Base-by-base conservation (phyloP, 2,329 filamentous ascomycete species). In the Chaetomium olivaceum region DNA sequence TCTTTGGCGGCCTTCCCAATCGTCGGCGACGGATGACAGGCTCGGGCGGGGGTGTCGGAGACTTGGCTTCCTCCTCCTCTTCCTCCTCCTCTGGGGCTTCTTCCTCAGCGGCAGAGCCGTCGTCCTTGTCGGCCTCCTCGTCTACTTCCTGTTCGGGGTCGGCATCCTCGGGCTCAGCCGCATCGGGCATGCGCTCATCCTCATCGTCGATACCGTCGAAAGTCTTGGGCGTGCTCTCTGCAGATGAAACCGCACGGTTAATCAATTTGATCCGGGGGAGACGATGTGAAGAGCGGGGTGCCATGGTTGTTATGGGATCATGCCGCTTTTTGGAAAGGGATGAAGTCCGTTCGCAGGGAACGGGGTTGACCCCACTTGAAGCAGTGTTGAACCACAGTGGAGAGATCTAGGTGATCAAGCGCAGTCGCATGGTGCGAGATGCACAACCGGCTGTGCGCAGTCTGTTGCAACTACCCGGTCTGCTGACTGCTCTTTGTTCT, bases 1-100 rank as follows among this genome's bases (percentile, higher is more conserved):
- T 93, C 83, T 95, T 96, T 0, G 92, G 91, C 2, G 92, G 92
- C 14, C 93, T 87, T 23, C 93, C 93, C n/a, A 93, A 84, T 61
- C 92, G 88, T 77, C 91, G 91, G 73, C 90, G 87, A 62, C 91
- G 87, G 66, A 92, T 84, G 55, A 90, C 83, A 27, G 85, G 84
- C 65, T 83, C 86, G 29, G 87, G 87, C 1, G 82, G 81, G 23
- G 85, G 83, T 0, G 82, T 81, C 1, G 84, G 82, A 12, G 85
- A 82, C 73, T 86, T 85, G 46, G 73, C 77, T 1, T 80, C 82
- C 12, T 76, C 75, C 21, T 80, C 82, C 12, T 76, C 75, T 16
- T 71, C 73, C 31, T 80, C 77, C 3, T 78, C 78, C 3, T 79
- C 78, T n/a, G 76, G 76, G 11, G 79, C 79, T 58, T 80, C 79